Percentiles rank a stretch among this genome's conserved stretches.
These are phyloP conservation scores for Phytophthora megakarya DNA, from an alignment of 352 stramenopile species.

Conservation along the genomic window DNA sequence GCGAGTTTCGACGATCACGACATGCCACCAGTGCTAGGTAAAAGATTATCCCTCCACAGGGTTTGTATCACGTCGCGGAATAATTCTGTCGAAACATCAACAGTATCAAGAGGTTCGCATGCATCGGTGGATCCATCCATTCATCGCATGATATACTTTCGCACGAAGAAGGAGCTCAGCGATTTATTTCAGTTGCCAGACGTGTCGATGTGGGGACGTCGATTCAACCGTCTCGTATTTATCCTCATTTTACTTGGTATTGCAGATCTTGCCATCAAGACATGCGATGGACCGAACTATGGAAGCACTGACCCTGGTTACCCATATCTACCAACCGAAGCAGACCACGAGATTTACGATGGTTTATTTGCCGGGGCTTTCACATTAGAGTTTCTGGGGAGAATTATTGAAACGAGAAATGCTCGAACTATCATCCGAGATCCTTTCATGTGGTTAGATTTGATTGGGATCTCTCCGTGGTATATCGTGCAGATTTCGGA, in stretches of 20 bases:
- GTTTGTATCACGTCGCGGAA: slow-evolving; percentile 16
- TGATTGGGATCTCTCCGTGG: slow-evolving; percentile 60
- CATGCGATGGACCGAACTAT: slow-evolving; percentile 64
- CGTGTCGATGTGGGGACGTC: slow-evolving; percentile 40
- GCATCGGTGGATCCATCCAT: slow-evolving; percentile 28
- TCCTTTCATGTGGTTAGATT: slow-evolving; percentile 57
- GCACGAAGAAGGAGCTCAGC: slow-evolving; percentile 44
- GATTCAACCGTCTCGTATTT: slow-evolving; percentile 54
- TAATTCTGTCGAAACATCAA: slow-evolving; percentile 8
- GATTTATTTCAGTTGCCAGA: slow-evolving; percentile 50
- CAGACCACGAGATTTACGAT: slow-evolving; percentile 44
- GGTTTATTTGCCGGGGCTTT: slow-evolving; percentile 55
- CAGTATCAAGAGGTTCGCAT: background rate
- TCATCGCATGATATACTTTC: slow-evolving; percentile 46
- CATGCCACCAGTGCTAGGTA: slow-evolving; percentile 11
- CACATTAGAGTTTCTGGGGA: slow-evolving; percentile 55
- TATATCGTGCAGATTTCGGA: slow-evolving; percentile 47
- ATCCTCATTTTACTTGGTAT: slow-evolving; percentile 61
- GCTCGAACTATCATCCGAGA: slow-evolving; percentile 38
- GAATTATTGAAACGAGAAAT: slow-evolving; percentile 36
- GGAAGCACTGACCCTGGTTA: slow-evolving; percentile 60
- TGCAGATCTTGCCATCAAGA: slow-evolving; percentile 54
- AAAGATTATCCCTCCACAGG: slow-evolving; percentile 28
- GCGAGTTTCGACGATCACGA: background rate
- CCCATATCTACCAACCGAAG: slow-evolving; percentile 50